These are phyloP conservation scores for Paramecium biaurelia DNA, from an alignment of 73 alveolate genomes.

Conservation along the genomic window DNA sequence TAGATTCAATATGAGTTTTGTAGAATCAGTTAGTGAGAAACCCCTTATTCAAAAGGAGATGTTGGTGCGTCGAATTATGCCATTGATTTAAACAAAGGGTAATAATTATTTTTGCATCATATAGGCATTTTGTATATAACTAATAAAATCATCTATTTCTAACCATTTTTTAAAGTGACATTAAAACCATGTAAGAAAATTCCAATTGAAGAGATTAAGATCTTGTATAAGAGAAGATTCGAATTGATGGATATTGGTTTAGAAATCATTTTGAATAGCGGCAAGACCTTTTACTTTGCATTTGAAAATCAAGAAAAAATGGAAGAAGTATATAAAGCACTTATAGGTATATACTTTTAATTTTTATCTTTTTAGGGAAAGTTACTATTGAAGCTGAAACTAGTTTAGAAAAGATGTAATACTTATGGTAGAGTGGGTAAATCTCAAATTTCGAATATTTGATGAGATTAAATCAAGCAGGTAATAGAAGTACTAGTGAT, in stretches of 20 bases:
- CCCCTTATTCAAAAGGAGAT: conserved; percentile 80
- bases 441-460: conserved; percentile 91
- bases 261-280: conserved; percentile 82
- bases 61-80: conserved; percentile 89
- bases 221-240: conserved; percentile 87
- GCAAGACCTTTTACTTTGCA: conserved; percentile 80
- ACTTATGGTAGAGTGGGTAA: conserved; percentile 92
- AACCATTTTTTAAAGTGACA: conserved; percentile 87
- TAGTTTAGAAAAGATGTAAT: conserved; percentile 84
- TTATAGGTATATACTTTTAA: conserved; percentile 25
- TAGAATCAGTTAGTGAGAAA: conserved; percentile 91
- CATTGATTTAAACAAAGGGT: conserved; percentile 76
- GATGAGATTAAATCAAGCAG: conserved; percentile 89
- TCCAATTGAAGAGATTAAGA: conserved; percentile 77
- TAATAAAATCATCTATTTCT: conserved; percentile 90
- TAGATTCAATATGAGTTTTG: conserved; percentile 90
- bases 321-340: conserved; percentile 84
- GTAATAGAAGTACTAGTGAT: conserved; percentile 91
- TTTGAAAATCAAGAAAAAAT: conserved; percentile 85
- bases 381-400: conserved; percentile 82
- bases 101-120: background rate
- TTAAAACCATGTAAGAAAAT: conserved; percentile 86
- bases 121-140: conserved; percentile 91
- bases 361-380: conserved; percentile 38
- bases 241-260: conserved; percentile 91